phyloP scores from a whole-genome alignment of 768 basidiomycete species.

The Psilocybe cyanescens region DNA sequence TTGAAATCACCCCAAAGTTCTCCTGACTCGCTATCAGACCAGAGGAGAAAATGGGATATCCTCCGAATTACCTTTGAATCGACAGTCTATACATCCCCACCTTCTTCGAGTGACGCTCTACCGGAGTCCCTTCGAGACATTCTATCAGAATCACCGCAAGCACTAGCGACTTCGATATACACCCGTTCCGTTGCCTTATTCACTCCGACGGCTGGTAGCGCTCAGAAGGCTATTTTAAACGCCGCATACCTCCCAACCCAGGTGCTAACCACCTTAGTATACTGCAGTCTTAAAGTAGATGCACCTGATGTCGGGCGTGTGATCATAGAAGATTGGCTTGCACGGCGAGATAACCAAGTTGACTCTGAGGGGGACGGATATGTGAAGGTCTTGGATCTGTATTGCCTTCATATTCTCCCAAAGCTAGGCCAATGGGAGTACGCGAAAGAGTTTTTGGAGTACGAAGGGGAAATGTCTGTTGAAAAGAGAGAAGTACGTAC shows the following conservation, averaged over 20 bases:
- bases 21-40: slow-evolving; percentile 47
- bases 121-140: slow-evolving; percentile 57
- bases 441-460: slow-evolving; percentile 73
- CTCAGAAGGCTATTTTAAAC: slow-evolving; percentile 39
- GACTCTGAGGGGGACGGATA: slow-evolving; percentile 57
- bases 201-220: slow-evolving; percentile 47
- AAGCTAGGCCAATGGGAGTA: slow-evolving; percentile 81
- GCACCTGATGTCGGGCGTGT: slow-evolving; percentile 62
- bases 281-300: slow-evolving; percentile 70
- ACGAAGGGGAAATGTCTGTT: slow-evolving; percentile 65
- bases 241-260: slow-evolving; percentile 69
- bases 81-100: slow-evolving; percentile 66
- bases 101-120: slow-evolving; percentile 43
- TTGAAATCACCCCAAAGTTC: slow-evolving; percentile 43
- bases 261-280: slow-evolving; percentile 70
- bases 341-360: slow-evolving; percentile 48
- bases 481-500: slow-evolving; percentile 55
- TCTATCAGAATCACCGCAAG: slow-evolving; percentile 60
- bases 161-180: slow-evolving; percentile 59
- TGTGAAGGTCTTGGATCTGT: slow-evolving; percentile 75
- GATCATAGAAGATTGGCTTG: slow-evolving; percentile 82
- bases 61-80: slow-evolving; percentile 84
- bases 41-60: slow-evolving; percentile 86
- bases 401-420: slow-evolving; percentile 74
- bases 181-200: slow-evolving; percentile 71